Conservation (phyloP, 2,329 filamentous ascomycete genomes). For the Onygenales sp. region DNA sequence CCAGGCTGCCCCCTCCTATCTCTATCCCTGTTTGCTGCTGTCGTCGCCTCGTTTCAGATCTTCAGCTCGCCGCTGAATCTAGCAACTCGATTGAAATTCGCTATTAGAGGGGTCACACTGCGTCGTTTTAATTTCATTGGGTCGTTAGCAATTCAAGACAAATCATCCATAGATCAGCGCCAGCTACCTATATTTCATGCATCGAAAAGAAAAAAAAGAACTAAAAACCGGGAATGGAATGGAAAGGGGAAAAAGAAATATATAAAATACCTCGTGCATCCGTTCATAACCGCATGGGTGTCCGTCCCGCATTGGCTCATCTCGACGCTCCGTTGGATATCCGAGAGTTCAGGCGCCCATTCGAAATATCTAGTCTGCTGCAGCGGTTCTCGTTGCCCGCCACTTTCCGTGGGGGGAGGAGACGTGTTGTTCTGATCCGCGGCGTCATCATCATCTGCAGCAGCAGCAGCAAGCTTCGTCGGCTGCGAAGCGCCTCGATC, state of each 20-base stretch:
- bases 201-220: too few relatives aligned
- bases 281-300: slow-evolving; percentile 79
- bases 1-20: too few relatives aligned
- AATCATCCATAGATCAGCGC: background rate
- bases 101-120: slow-evolving; percentile 77
- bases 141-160: background rate
- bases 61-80: slow-evolving; percentile 58
- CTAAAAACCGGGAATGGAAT: too few relatives aligned
- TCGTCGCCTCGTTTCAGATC: slow-evolving; percentile 45
- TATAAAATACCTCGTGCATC: slow-evolving; percentile 59
- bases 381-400: slow-evolving; percentile 30
- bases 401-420: slow-evolving; percentile 20
- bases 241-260: background rate
- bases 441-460: background rate
- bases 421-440: slow-evolving; percentile 10
- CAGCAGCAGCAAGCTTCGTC: too few relatives aligned
- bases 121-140: background rate
- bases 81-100: slow-evolving; percentile 76
- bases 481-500: background rate
- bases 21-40: background rate
- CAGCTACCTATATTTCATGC: too few relatives aligned
- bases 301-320: slow-evolving; percentile 69
- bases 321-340: slow-evolving; percentile 75
- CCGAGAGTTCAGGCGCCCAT: slow-evolving; percentile 74
- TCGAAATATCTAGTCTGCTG: slow-evolving; percentile 62